Conservation (phyloP, 345 rosid species). For the Murraya paniculata region DNA sequence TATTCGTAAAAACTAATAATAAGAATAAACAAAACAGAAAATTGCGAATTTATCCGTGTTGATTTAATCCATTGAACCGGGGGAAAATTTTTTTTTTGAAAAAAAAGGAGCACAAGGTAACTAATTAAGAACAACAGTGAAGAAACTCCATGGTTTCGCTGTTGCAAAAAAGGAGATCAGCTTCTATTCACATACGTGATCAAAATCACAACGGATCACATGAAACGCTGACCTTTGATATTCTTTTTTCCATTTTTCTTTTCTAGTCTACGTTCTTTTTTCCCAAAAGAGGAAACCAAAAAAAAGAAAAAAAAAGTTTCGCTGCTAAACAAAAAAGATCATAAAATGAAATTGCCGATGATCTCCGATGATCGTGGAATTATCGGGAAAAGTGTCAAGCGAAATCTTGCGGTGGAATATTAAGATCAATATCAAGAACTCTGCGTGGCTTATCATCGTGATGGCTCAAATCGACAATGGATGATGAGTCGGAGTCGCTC, state of each 20-base stretch:
- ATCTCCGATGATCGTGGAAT: background rate
- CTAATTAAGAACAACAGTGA: slow-evolving; percentile 27
- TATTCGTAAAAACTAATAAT: background rate
- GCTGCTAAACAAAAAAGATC: slow-evolving; percentile 2
- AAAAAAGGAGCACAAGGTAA: background rate
- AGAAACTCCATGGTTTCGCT: slow-evolving; percentile 12
- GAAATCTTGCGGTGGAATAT: slow-evolving; percentile 50
- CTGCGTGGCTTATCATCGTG: slow-evolving; percentile 23
- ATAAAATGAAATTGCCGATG: background rate
- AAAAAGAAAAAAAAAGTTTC: background rate
- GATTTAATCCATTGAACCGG: slow-evolving; percentile 2
- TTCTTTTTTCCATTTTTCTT: background rate
- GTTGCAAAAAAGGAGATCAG: slow-evolving; percentile 35
- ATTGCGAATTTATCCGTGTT: background rate
- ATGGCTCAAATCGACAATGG: slow-evolving; percentile 40
- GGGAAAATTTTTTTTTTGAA: background rate
- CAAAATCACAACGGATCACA: slow-evolving; percentile 15
- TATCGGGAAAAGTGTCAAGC: slow-evolving; percentile 26
- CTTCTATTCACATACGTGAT: slow-evolving; percentile 26
- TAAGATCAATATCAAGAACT: slow-evolving; percentile 64
- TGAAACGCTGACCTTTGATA: slow-evolving; percentile 9
- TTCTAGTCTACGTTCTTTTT: background rate
- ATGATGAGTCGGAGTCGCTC: slow-evolving; percentile 67
- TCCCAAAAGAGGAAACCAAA: background rate
- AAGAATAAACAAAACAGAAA: background rate